Evolutionary conservation across 495 filamentous ascomycete species (phyloP), one percentile per base, ranked within the genome.

Genomic region (Trichoderma gamsii): DNA sequence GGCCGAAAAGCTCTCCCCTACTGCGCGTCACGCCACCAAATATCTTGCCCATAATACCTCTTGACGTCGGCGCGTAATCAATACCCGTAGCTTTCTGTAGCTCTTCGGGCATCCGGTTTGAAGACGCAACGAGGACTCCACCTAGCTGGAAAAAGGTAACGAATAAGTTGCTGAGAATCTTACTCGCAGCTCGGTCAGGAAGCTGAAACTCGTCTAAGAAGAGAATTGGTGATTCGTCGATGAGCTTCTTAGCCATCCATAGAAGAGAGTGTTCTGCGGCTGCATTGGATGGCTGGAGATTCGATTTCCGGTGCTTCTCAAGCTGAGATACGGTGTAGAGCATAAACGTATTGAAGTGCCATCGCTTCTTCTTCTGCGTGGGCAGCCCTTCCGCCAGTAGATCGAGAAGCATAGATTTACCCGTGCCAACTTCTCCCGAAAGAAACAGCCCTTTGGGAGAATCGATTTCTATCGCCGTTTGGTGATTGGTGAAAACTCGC

Each of bases 261-360:
- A 92, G 74, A 23, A 91, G 74, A 0, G 85, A 86, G 71, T 90
- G 83, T 67, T 90, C 87, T 2, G 84, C 78, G 4, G 73, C 72
- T 49, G 66, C 71, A 16, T 52, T 65, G 8, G 71, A 69, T 41
- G 71, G 38, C 73, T 29, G 64, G 25, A 21, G 73, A 72, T 2
- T 72, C 8, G 56, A 74, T 43, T 80, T 84, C 41, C 86, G 79
- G 29, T 88, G 79, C 41, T 77, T 73, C 70, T 91, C 90, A 4
- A 92, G 75, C 43, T 80, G 82, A 3, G 88, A 86, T 35, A 90
- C 76, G 1, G 82, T 86, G 67, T 91, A 83, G 11, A 91, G 75
- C 88, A 91, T 91, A 70, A 92, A 92, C 0, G 86, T 89, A 73
- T 89, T 89, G 76, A 90, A 92, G 73, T 92, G 88, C 85, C 86